Conservation (phyloP, 257 asterid species). For the Buddleja alternifolia region DNA sequence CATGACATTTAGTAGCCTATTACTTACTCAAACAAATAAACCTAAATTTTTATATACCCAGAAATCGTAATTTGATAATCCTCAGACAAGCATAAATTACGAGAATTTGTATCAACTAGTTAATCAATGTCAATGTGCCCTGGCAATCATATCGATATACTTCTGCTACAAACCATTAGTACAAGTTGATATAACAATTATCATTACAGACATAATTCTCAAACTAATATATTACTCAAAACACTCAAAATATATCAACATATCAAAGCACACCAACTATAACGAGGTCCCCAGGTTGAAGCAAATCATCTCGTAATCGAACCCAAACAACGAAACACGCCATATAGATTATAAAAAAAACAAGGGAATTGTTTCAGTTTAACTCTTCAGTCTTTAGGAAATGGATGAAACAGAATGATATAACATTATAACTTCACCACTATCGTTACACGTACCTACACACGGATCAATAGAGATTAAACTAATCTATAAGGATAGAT, state of each 20-base stretch:
- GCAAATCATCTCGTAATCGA: too few relatives aligned
- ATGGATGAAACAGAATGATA: neutral
- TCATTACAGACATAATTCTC: neutral
- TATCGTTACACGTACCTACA: neutral
- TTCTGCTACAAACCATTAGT: neutral
- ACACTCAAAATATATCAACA: neutral
- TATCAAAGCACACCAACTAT: neutral
- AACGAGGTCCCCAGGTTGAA: neutral
- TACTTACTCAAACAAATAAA: neutral
- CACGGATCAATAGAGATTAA: neutral
- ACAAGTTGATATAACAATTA: neutral
- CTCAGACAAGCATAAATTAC: neutral
- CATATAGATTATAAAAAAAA: too few relatives aligned
- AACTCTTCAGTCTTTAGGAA: conserved; percentile 11
- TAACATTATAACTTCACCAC: neutral
- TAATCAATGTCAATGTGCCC: neutral
- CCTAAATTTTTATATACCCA: neutral
- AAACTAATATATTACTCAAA: neutral
- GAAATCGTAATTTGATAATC: neutral
- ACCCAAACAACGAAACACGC: too few relatives aligned
- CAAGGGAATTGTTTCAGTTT: neutral
- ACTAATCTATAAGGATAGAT: neutral
- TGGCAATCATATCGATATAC: neutral
- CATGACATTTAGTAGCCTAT: conserved; percentile 2
- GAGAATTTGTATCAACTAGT: neutral